Percentiles rank a stretch among this genome's conserved stretches.
Evolutionary conservation across 75 land plant genomes (phyloP).

Genomic region (Isoetes taiwanensis): DNA sequence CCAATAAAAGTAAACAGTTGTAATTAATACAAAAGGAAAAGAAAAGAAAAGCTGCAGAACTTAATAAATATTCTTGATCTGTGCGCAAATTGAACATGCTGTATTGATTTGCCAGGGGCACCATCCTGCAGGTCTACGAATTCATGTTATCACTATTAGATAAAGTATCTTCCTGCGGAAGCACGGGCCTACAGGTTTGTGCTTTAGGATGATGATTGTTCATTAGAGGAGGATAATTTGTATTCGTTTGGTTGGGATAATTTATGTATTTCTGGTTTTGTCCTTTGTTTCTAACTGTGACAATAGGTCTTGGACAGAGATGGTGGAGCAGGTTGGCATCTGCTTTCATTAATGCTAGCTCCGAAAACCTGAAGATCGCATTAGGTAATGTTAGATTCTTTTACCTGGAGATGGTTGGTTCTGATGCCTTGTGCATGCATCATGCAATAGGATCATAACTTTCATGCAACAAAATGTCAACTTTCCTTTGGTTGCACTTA

Average conservation of each 20-base stretch:
- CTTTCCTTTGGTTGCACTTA: too few relatives aligned
- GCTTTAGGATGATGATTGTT: neutral
- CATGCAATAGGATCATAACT: too few relatives aligned
- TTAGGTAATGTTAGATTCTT: too few relatives aligned
- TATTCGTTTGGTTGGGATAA: neutral
- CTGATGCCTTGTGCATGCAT: too few relatives aligned
- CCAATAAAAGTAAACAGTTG: too few relatives aligned
- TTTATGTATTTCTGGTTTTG: neutral
- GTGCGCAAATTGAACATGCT: too few relatives aligned
- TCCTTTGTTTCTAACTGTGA: neutral
- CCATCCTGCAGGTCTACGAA: conserved; percentile 85
- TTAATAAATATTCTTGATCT: too few relatives aligned
- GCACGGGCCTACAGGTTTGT: conserved; percentile 55
- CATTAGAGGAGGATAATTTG: neutral
- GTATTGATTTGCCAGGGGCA: conserved; percentile 46
- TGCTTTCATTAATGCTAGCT: conserved; percentile 63
- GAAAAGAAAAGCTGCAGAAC: too few relatives aligned
- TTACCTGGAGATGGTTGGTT: too few relatives aligned
- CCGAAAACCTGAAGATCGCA: conserved; percentile 65
- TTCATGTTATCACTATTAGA: conserved; percentile 42
- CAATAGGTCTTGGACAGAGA: conserved; percentile 74
- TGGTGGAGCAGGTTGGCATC: conserved; percentile 94
- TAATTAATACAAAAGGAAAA: too few relatives aligned
- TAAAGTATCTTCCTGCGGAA: conserved; percentile 39
- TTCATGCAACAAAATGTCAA: too few relatives aligned